Evolutionary conservation across 192 early-diverging fungal species (phyloP), one percentile per base, ranked within the genome.

Genomic region (Piromyces sp.): DNA sequence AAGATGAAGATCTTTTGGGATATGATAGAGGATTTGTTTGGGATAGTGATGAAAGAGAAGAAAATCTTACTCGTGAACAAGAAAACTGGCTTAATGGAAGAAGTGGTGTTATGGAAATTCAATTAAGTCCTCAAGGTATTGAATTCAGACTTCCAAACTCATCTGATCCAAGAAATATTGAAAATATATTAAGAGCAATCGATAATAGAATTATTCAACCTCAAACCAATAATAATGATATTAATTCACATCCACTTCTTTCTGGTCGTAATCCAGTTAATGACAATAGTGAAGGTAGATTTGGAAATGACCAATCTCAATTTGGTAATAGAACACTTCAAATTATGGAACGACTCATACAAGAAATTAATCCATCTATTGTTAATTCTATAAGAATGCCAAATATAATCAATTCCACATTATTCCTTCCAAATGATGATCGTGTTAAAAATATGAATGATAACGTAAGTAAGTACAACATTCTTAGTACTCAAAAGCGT

Each of bases 401-500:
- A 68, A 68, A 68, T n/a, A n/a, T 68, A n/a, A 19, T 68, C 4
- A 68, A 68, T 68, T 68, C 51, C 0, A 68, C 51, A 2, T 68
- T 68, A 68, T 68, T 68, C 26, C 26, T 68, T 26, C 51, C 51
- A 68, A 68, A 68, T 68, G 51, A 68, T 26, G 51, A 68, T 68
- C 22, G 6, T n/a, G 1, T n/a, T 17, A 68, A 68, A 28, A 9
- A 22, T 7, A 68, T 68, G 51, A 68, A 68, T 68, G 51, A 68
- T 68, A 68, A 68, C n/a, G 6, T 68, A n/a, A 68, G 17, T 11
- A 68, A 3, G 9, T 68, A 68, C n/a, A 86, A 86, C 30, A 92
- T 94, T 3, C 85, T 90, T 84, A 89, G 90, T 26, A 94, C 93
- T 4, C 83, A 87, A 13, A 93, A 96, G 85, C 88, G 96, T 9